These are phyloP conservation scores for Podosphaera xanthii DNA, from an alignment of 2,329 filamentous ascomycete species.

Conservation along the genomic window DNA sequence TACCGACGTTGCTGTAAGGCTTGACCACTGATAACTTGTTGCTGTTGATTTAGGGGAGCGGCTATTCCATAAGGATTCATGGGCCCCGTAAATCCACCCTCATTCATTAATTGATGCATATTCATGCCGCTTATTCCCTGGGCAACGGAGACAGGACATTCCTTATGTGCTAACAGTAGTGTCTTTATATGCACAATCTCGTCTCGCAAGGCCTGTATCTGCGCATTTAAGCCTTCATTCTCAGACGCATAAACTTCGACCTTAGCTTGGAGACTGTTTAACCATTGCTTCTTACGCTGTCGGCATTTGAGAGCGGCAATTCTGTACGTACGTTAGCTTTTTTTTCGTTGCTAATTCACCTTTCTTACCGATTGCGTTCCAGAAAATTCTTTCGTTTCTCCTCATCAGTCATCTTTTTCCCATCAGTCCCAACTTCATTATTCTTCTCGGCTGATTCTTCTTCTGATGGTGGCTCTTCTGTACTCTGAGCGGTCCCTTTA, in stretches of 20 bases:
- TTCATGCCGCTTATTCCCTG: constrained; percentile 30
- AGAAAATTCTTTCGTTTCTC: constrained; percentile 98
- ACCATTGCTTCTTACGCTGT: constrained; percentile 97
- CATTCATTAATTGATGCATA: constrained; percentile 24
- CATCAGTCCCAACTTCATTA: constrained; percentile 34
- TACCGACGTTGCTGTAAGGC: constrained; percentile 6
- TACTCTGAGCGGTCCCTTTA: constrained; percentile 18
- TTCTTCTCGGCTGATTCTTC: constrained; percentile 26
- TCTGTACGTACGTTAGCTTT: constrained; percentile 23
- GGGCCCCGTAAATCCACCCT: constrained; percentile 5
- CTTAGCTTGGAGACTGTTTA: constrained; percentile 81
- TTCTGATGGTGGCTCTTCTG: constrained; percentile 17
- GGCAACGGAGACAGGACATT: constrained; percentile 77
- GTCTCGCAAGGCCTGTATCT: constrained; percentile 66
- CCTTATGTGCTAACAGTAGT: constrained; percentile 77
- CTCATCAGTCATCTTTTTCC: constrained; percentile 88
- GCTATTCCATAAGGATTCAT: constrained; percentile 14
- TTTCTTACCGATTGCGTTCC: constrained; percentile 68
- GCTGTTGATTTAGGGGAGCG: constrained; percentile 5
- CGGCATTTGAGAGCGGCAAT: constrained; percentile 92
- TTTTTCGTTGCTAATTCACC: neutral
- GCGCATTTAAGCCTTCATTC: constrained; percentile 67
- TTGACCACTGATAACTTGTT: constrained; percentile 4
- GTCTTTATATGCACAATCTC: constrained; percentile 93
- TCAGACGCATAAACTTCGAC: constrained; percentile 83